A percentile compares a stretch with the other conserved stretches of the same genome.
phyloP scores from a whole-genome alignment of 1,139 yeast genomes.

The Suhomyces bokatorum region DNA sequence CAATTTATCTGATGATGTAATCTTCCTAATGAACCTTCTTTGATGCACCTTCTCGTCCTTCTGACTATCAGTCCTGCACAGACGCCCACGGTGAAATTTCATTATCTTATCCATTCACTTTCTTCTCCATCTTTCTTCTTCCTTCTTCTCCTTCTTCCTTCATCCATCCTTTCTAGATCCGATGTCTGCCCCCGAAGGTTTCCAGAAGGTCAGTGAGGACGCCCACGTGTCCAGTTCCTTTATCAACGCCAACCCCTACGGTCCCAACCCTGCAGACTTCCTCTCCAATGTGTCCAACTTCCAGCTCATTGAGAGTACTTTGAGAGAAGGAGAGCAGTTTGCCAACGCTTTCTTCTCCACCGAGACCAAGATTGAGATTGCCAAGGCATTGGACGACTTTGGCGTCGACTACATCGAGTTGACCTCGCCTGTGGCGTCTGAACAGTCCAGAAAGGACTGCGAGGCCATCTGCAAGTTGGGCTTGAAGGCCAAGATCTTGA shows the following conservation, averaged over 20 bases:
- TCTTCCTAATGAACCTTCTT: too few relatives aligned
- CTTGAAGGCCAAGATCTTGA: constrained; percentile 87
- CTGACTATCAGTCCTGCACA: too few relatives aligned
- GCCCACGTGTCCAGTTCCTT: constrained; percentile 22
- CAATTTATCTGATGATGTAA: too few relatives aligned
- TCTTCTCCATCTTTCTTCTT: neutral
- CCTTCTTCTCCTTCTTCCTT: neutral
- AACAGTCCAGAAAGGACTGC: constrained; percentile 90
- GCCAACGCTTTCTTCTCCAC: constrained; percentile 96
- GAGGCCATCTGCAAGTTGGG: constrained; percentile 98
- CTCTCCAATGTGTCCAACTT: constrained; percentile 86
- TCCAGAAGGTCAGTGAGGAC: constrained; percentile 53
- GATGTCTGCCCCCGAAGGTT: constrained; percentile 35
- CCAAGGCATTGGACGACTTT: constrained; percentile 94
- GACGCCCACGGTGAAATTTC: neutral
- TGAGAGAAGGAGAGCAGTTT: constrained; percentile 98
- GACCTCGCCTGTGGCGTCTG: constrained; percentile 97
- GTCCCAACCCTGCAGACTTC: constrained; percentile 92
- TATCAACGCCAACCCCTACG: constrained; percentile 69
- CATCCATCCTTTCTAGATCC: neutral
- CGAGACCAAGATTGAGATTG: constrained; percentile 95
- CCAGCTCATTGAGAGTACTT: constrained; percentile 91
- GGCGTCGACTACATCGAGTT: constrained; percentile 98
- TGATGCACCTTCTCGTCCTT: too few relatives aligned
- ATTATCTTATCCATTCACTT: neutral